These are phyloP conservation scores for Tulasnella sp. DNA, from an alignment of 768 basidiomycete species.

Conservation along the genomic window DNA sequence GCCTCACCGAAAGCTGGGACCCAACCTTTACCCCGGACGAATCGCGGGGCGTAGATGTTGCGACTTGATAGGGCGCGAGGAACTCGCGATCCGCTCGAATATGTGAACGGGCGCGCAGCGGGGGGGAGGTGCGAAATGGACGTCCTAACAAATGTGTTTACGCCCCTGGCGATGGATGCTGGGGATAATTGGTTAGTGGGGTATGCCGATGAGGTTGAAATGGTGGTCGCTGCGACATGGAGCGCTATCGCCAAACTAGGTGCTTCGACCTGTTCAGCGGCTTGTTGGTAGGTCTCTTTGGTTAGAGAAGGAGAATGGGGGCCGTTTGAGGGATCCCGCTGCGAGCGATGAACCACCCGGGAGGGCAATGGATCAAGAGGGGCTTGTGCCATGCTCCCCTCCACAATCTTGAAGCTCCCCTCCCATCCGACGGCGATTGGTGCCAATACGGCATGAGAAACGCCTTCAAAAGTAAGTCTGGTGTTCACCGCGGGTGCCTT, in stretches of 20 bases:
- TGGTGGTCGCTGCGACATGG: background rate
- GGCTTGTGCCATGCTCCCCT: background rate
- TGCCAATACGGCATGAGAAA: background rate
- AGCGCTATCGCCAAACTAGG: background rate
- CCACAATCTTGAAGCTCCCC: background rate
- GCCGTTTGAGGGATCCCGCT: background rate
- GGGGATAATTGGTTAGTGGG: no score
- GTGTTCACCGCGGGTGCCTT: background rate
- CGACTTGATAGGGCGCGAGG: no score
- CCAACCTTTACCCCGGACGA: background rate
- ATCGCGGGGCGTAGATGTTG: no score
- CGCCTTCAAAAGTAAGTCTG: background rate
- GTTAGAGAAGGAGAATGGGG: background rate
- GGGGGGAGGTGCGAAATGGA: no score
- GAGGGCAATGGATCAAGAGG: background rate
- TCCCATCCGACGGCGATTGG: background rate
- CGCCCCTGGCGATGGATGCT: no score
- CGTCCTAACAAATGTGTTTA: no score
- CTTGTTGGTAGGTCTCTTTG: background rate
- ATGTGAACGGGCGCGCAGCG: no score
- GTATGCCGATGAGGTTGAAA: no score
- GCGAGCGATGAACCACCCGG: background rate
- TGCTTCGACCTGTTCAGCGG: background rate
- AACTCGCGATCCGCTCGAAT: no score
- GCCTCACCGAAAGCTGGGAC: background rate